These are phyloP conservation scores for Clarkia xantiana DNA, from an alignment of 345 rosid genomes.

Conservation along the genomic window DNA sequence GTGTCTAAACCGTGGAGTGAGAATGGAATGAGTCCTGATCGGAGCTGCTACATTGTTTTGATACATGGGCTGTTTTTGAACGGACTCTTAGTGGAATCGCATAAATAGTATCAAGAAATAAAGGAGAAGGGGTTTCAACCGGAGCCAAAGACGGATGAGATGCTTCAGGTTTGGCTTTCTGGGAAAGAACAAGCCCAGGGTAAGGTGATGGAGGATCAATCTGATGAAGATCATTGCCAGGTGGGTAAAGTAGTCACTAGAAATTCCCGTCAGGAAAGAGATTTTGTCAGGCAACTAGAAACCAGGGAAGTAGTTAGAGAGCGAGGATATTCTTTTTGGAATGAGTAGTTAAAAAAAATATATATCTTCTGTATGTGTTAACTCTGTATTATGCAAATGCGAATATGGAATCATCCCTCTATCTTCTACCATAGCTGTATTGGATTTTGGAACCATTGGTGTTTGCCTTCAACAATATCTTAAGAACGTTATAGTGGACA, in stretches of 20 bases:
- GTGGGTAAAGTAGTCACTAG: conserved; percentile 13
- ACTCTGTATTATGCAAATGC: too few relatives aligned
- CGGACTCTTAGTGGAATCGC: conserved; percentile 65
- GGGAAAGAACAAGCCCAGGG: conserved; percentile 37
- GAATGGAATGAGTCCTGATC: conserved; percentile 53
- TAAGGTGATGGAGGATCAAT: conserved; percentile 15
- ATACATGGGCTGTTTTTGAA: conserved; percentile 84
- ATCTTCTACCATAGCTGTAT: too few relatives aligned
- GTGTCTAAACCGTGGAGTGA: conserved; percentile 59
- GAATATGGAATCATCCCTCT: too few relatives aligned
- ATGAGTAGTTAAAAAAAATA: conserved; percentile 22
- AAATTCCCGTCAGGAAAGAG: conserved; percentile 19
- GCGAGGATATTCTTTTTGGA: conserved; percentile 55
- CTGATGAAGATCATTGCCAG: conserved; percentile 1
- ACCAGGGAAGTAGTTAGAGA: conserved; percentile 51
- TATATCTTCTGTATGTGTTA: conserved; percentile 2
- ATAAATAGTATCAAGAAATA: conserved; percentile 63
- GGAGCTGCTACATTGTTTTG: conserved; percentile 66
- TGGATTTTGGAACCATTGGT: too few relatives aligned
- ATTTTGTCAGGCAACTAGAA: conserved; percentile 50
- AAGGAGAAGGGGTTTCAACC: conserved; percentile 50
- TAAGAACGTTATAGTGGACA: too few relatives aligned
- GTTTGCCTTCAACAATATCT: too few relatives aligned
- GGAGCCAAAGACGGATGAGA: conserved; percentile 49
- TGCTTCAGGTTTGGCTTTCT: conserved; percentile 52